Conservation (phyloP, 345 rosid species). For the Aegle marmelos region DNA sequence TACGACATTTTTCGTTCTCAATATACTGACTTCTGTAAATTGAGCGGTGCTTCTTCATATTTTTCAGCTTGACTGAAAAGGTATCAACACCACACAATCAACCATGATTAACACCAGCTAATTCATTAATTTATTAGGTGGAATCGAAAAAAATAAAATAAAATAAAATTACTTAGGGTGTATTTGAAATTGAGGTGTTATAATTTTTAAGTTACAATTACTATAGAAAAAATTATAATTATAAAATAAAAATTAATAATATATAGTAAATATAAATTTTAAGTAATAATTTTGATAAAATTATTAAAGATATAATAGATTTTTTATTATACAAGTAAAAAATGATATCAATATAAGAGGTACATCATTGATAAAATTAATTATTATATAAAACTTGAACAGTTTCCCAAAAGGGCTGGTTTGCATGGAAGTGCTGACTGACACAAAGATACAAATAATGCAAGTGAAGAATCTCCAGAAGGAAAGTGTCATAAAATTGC, state of each 20-base stretch:
- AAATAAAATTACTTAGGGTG: neutral
- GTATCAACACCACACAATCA: neutral
- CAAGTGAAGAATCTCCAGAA: neutral
- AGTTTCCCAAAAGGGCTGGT: neutral
- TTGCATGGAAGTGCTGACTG: neutral
- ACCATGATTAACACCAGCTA: neutral
- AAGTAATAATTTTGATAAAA: too few relatives aligned
- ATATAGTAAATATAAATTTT: too few relatives aligned
- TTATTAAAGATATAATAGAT: too few relatives aligned
- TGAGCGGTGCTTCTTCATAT: neutral
- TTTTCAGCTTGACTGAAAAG: neutral
- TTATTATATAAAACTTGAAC: neutral
- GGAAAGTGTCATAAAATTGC: neutral
- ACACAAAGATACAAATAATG: neutral
- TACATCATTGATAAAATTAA: neutral
- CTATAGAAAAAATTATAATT: too few relatives aligned
- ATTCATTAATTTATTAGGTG: neutral
- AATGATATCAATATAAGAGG: too few relatives aligned
- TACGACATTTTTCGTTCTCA: too few relatives aligned
- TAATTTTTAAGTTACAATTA: too few relatives aligned
- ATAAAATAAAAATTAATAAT: too few relatives aligned
- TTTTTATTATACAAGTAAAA: too few relatives aligned
- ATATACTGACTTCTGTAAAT: too few relatives aligned
- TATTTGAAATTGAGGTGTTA: too few relatives aligned
- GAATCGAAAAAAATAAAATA: too few relatives aligned